Evolutionary conservation across 345 rosid genomes (phyloP), one percentile per base, ranked within the genome.

Genomic region (Brassica rapa): DNA sequence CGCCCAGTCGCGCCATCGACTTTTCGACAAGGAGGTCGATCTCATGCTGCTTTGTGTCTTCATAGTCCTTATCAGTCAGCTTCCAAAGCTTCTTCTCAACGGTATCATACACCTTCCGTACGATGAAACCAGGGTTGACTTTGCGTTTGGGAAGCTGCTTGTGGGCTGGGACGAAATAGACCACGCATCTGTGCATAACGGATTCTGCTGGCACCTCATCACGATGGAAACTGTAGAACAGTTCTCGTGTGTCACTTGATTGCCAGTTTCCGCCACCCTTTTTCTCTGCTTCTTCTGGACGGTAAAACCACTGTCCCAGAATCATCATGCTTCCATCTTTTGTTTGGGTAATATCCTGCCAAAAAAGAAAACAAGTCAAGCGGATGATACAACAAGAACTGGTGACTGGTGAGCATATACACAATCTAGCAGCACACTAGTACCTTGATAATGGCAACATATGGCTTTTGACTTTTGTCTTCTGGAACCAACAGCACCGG

Each of bases 401-500:
- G 4, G 55, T 0, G 74, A 70, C 63, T 1, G 4, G 55, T 0
- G 74, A 70, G 8, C 55, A 49, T 15, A 37, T 64, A 19, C 27
- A 66, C 0, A 71, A 57, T 9, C 27, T 23, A 72, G 21, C 62
- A 74, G 25, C 67, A 53, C 14, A 39, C 21, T 65, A 63, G 77
- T 85, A 95, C 99, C 98, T 96, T 96, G 72, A 96, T 91, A 70
- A 96, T 91, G 61, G 99, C 99, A 27, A 93, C 98, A 80, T 96
- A 93, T 37, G 99, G 98, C 76, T 93, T 96, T 71, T 96, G 97
- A 14, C 75, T 74, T 72, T 75, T 73, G 76, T 91, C 97, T 78
- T 88, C 98, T 0, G 99, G 99, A 78, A 87, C 89, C 76, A 96
- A 78, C 79, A 96, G 93, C 41, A 96, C 98, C 4, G 97, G 97